Conservation (phyloP, 1,284 basidiomycete species). For the Puccinia polysora region DNA sequence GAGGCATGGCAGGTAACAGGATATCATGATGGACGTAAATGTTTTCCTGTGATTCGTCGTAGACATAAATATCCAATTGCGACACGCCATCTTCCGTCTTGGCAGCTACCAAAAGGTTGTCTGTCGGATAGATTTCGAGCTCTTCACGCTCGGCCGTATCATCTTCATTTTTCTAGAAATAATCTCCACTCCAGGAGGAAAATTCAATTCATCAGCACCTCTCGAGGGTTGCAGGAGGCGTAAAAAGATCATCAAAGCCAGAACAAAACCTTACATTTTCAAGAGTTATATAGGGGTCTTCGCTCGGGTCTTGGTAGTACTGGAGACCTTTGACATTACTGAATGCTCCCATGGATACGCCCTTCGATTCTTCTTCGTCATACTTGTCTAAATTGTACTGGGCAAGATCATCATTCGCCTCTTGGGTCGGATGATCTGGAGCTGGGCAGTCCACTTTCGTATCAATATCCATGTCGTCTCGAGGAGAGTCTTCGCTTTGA, state of each 20-base stretch:
- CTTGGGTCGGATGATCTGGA: constrained; percentile 55
- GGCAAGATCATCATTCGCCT: constrained; percentile 67
- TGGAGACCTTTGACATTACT: constrained; percentile 92
- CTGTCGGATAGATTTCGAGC: constrained; percentile 79
- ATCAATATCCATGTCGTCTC: constrained; percentile 56
- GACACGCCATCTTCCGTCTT: constrained; percentile 98
- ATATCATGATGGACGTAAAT: constrained; percentile 97
- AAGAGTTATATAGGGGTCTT: constrained; percentile 95
- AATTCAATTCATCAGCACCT: too few species aligned
- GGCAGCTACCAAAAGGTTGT: constrained; percentile 85
- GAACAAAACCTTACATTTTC: constrained; percentile 63
- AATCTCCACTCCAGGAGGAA: neutral
- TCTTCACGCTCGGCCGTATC: constrained; percentile 82
- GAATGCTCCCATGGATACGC: constrained; percentile 75
- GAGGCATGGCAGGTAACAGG: constrained; percentile 93
- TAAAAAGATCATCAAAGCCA: too few species aligned
- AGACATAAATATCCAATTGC: constrained; percentile 89
- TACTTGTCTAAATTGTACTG: constrained; percentile 91
- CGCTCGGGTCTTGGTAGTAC: constrained; percentile 83
- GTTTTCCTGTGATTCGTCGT: constrained; percentile 85
- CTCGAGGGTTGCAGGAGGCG: too few species aligned
- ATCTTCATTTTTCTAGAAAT: constrained; percentile 59
- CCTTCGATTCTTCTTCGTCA: constrained; percentile 69
- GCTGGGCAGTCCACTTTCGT: too few species aligned
- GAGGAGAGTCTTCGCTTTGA: constrained; percentile 55